Evolutionary conservation across 805 yeast species (phyloP), one percentile per base, ranked within the genome.

Genomic region (Myxozyma udenii): DNA sequence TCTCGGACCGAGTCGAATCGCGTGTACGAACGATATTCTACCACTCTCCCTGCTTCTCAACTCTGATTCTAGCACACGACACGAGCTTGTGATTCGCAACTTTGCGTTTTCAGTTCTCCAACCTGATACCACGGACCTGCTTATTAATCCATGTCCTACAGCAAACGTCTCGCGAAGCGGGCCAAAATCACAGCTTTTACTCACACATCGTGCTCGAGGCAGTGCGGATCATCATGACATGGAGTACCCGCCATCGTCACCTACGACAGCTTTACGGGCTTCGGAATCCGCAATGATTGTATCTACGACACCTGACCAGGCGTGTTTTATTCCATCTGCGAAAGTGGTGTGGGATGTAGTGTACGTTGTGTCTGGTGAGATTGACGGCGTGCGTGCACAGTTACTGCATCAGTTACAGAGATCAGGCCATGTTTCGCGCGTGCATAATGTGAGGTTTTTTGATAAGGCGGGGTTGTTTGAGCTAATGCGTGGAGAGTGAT

Each of bases 1-100:
- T 26, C 43, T 52, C 46, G 54, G 48, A 21, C 50, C 56, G 9
- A 46, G 44, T 33, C 22, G 39, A 22, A 25, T 48, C 21, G 48
- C 53, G 9, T 41, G 37, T 23, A 33, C 33, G 26, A 14, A 37
- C 12, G 49, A 44, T 33, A 19, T 39, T 14, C 22, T 14, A 14
- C 36, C 41, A 1, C 30, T 52, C 19, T 16, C 19, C 4, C 22
- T 28, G 21, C 33, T 42, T 9, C 48, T 43, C 4, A 16, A 36
- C n/a, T 23, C 24, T 28, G 9, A 9, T 14, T 9, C 9, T 14
- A 9, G 12, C 12, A 28, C 9, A 28, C 33, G 33, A 28, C 14
- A 28, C 14, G 33, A 28, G 14, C 12, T 9, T 28, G 12, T 9
- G 9, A 9, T 28, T 28, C 33, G 14, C 33, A 28, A 14, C 14